Conservation (phyloP, 805 yeast species). For the Schwanniomyces yamadae region DNA sequence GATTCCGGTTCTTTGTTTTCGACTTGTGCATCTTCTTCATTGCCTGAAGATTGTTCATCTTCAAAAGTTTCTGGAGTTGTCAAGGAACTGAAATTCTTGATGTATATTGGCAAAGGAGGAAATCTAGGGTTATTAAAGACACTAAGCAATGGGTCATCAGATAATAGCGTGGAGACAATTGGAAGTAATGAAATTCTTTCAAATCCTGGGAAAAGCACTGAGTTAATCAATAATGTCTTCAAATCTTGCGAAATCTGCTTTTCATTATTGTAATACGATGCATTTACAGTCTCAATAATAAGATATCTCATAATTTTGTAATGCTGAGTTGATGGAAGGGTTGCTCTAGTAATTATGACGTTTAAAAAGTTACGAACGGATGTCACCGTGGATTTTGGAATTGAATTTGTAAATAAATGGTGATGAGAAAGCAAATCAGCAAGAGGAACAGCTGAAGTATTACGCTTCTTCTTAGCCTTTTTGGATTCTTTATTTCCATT, state of each 20-base stretch:
- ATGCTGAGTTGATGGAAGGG: constrained; percentile 62
- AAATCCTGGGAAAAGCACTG: constrained; percentile 69
- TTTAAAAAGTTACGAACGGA: constrained; percentile 48
- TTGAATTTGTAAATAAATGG: constrained; percentile 47
- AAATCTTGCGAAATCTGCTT: constrained; percentile 32
- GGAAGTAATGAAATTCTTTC: constrained; percentile 69
- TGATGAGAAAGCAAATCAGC: constrained; percentile 70
- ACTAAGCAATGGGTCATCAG: constrained; percentile 51
- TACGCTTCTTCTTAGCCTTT: constrained; percentile 42
- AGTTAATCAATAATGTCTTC: constrained; percentile 39
- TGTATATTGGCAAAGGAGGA: constrained; percentile 47
- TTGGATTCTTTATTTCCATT: constrained; percentile 6
- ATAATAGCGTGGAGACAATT: constrained; percentile 55
- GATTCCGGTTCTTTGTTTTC: constrained; percentile 7
- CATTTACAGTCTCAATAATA: constrained; percentile 33
- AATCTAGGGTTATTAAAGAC: constrained; percentile 73
- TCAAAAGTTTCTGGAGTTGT: not conserved
- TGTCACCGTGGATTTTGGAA: constrained; percentile 35
- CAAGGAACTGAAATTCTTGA: constrained; percentile 32
- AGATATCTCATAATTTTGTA: constrained; percentile 48
- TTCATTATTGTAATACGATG: constrained; percentile 22
- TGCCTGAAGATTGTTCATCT: constrained; percentile 8
- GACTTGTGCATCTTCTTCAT: constrained; percentile 11
- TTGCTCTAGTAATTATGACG: constrained; percentile 45
- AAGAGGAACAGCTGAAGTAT: constrained; percentile 47